Evolutionary conservation across 768 basidiomycete species (phyloP), one percentile per base, ranked within the genome.

Genomic region (Tubosaeta sp.): DNA sequence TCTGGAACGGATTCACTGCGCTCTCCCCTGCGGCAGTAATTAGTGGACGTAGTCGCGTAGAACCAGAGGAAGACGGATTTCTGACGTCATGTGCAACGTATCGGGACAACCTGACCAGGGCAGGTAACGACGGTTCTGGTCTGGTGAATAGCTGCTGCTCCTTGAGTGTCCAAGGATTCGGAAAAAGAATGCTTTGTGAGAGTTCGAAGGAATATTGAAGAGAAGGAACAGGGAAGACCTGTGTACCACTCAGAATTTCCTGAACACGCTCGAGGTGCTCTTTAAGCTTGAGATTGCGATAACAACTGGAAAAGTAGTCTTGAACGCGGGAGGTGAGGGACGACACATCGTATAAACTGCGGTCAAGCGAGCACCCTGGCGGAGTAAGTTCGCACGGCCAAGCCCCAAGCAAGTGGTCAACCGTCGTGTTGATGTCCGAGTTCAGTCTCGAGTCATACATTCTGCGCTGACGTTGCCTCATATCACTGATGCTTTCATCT

Each of bases 251-350:
- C 41, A 43, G n/a, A 5, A 43, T 50, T 3, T 1, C 8, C 32
- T 50, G 49, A 13, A 50, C 41, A 13, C 49, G 41, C 2, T 7
- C 6, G 8, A 50, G 33, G 31, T 46, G 50, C 22, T 46, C 38
- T 44, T 51, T 50, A 22, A 63, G 38, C 25, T 45, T 19, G 7
- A 27, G 14, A 25, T 63, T 63, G 19, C 29, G 48, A 26, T 54
- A 59, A 22, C 62, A 51, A 38, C 48, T 52, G 2, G 35, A 17
- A n/a, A 61, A 63, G 31, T 55, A 12, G 4, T 10, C 16, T 8
- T 12, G 11, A 22, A 51, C 19, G 4, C 42, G 34, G n/a, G 47
- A 31, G 0, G 22, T 33, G 16, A 64, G 25, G 1, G 22, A 14
- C n/a, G 11, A 1, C 16, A 57, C 31, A 34, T 60, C 12, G 13